A percentile compares a stretch with the other conserved stretches of the same genome.
Evolutionary conservation across 2,329 filamentous ascomycete species (phyloP).

Genomic region (Neofusicoccum kwambonambiense): DNA sequence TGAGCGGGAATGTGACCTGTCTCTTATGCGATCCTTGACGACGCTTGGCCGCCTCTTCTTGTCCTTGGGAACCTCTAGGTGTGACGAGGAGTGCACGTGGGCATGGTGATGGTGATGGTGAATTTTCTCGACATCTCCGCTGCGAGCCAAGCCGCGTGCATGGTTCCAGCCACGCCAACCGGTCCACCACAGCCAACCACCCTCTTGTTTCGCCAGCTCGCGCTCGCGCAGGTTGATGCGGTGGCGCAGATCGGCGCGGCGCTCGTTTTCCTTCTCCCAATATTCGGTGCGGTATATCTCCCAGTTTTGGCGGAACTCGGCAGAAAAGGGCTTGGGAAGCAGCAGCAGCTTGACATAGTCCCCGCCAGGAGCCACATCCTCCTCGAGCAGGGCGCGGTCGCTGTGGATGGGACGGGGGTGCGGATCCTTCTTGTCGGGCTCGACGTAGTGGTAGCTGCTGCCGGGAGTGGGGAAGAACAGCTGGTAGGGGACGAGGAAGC

Average conservation of each 20-base stretch:
- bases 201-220: slow-evolving; percentile 65
- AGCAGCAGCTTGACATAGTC: slow-evolving; percentile 89
- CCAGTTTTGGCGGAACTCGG: slow-evolving; percentile 95
- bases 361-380: slow-evolving; percentile 85
- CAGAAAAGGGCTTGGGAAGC: slow-evolving; percentile 90
- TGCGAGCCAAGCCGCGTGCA: slow-evolving; percentile 29
- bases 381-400: slow-evolving; percentile 67
- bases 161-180: slow-evolving; percentile 61
- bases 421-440: slow-evolving; percentile 53
- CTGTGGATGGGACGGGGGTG: slow-evolving; percentile 13
- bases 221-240: slow-evolving; percentile 69
- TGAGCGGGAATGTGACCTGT: slow-evolving; percentile 31
- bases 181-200: slow-evolving; percentile 83
- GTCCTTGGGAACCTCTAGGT: slow-evolving; percentile 19
- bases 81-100: slow-evolving; percentile 10
- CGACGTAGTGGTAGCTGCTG: slow-evolving; percentile 75
- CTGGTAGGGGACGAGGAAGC: slow-evolving; percentile 76
- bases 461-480: slow-evolving; percentile 65
- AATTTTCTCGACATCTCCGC: slow-evolving; percentile 33
- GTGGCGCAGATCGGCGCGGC: slow-evolving; percentile 68
- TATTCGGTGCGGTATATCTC: slow-evolving; percentile 91
- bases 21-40: slow-evolving; percentile 29
- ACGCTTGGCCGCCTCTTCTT: slow-evolving; percentile 32
- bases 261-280: slow-evolving; percentile 95
- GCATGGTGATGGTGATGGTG: slow-evolving; percentile 20